Percentiles rank a stretch among this genome's conserved stretches.
These are phyloP conservation scores for Ganoderma meredithae DNA, from an alignment of 1,284 basidiomycete species.

Conservation along the genomic window DNA sequence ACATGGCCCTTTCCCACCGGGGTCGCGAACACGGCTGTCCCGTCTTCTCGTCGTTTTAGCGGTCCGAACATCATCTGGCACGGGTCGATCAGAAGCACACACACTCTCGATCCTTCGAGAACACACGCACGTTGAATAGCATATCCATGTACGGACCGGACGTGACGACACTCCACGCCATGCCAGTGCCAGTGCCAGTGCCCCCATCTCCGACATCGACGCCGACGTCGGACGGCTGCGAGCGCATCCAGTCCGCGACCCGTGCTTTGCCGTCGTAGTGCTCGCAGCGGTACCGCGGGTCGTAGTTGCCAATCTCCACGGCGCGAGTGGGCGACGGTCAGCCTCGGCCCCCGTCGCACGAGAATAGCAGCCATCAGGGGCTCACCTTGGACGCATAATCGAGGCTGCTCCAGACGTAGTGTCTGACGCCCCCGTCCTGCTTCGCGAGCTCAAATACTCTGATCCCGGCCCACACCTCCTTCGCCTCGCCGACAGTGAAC, in stretches of 20 bases:
- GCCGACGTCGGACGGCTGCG: conserved; percentile 45
- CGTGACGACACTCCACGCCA: conserved; percentile 42
- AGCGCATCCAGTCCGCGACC: conserved; percentile 51
- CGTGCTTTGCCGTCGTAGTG: conserved; percentile 51
- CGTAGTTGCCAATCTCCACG: conserved; percentile 44
- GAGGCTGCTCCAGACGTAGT: conserved; percentile 57
- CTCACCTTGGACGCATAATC: conserved; percentile 55
- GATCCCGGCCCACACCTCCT: conserved; percentile 51
- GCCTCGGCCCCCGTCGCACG: background rate
- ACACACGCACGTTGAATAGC: conserved; percentile 38
- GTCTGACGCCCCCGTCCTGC: conserved; percentile 45
- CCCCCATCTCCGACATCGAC: conserved; percentile 24
- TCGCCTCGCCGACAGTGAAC: conserved; percentile 53
- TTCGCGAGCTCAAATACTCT: conserved; percentile 57
- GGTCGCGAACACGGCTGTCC: conserved; percentile 40
- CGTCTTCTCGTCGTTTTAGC: conserved; percentile 38
- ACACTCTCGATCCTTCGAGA: background rate
- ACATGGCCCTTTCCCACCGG: conserved; percentile 40
- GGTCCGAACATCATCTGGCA: conserved; percentile 40
- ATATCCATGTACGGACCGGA: conserved; percentile 47
- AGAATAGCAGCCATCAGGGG: background rate
- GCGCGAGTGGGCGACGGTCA: background rate
- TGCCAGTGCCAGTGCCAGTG: conserved; percentile 18
- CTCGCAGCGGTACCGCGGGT: conserved; percentile 41
- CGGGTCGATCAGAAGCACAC: background rate